phyloP scores from a whole-genome alignment of 2,329 filamentous ascomycete genomes.

The Lachnellula cervina region DNA sequence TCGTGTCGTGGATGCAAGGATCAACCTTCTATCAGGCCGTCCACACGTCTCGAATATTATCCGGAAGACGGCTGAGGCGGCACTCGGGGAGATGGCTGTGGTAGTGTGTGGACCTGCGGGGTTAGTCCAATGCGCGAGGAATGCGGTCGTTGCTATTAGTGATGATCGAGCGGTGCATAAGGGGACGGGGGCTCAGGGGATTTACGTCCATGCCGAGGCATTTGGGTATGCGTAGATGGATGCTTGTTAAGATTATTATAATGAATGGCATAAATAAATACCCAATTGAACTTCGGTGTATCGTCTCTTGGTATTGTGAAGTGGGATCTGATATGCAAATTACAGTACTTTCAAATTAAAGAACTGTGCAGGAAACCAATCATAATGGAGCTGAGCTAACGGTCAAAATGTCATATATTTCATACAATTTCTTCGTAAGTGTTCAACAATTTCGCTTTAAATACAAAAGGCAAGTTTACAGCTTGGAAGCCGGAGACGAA shows the following conservation, averaged over 20 bases:
- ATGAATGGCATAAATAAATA: not conserved
- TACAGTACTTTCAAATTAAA: not conserved
- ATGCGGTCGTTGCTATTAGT: slow-evolving; percentile 49
- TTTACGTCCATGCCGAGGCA: slow-evolving; percentile 55
- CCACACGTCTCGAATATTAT: slow-evolving; percentile 49
- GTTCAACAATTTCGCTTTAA: slow-evolving; percentile 8
- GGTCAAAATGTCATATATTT: slow-evolving; percentile 7
- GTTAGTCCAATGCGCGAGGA: slow-evolving; percentile 50
- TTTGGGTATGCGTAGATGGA: slow-evolving; percentile 41
- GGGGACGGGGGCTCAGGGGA: slow-evolving; percentile 60
- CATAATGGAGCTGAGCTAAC: no score
- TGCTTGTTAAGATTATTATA: not conserved
- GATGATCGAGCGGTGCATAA: slow-evolving; percentile 65
- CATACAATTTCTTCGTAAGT: slow-evolving; percentile 8
- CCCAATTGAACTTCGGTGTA: no score
- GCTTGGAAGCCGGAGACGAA: slow-evolving; percentile 30
- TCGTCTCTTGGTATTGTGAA: not conserved
- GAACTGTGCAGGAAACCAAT: not conserved
- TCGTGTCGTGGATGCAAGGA: slow-evolving; percentile 1
- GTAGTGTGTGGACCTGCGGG: slow-evolving; percentile 57
- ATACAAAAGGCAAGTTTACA: slow-evolving; percentile 17
- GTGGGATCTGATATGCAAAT: not conserved
- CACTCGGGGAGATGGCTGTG: slow-evolving; percentile 57
- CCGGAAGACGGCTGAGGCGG: slow-evolving; percentile 50
- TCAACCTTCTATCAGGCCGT: slow-evolving; percentile 41